phyloP scores from a whole-genome alignment of 805 yeast genomes.

The Dipodascus geniculatus region DNA sequence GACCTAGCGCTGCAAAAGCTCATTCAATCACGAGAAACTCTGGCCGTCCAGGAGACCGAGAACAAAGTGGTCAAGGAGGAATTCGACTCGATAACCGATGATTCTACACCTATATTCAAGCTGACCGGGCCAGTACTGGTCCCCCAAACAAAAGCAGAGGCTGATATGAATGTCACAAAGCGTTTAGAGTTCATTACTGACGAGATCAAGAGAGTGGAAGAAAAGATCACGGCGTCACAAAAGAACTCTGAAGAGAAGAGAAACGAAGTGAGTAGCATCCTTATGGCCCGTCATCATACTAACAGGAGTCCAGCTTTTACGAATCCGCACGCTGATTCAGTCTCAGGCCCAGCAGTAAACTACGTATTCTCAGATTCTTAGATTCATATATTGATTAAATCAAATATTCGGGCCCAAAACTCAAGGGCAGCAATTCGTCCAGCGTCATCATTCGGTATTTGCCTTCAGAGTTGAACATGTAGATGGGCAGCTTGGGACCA shows the following conservation, averaged over 20 bases:
- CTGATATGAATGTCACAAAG: constrained; percentile 71
- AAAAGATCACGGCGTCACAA: constrained; percentile 47
- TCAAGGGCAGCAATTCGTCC: constrained; percentile 60
- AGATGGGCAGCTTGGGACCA: constrained; percentile 43
- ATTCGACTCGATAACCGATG: constrained; percentile 51
- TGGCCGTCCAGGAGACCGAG: constrained; percentile 92
- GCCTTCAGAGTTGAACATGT: constrained; percentile 45
- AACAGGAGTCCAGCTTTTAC: constrained; percentile 2
- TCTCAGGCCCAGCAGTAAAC: constrained; percentile 4
- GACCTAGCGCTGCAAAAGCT: constrained; percentile 32
- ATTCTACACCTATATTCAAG: constrained; percentile 63
- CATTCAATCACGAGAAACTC: constrained; percentile 63
- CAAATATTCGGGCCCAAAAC: constrained; percentile 77
- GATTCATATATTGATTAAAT: constrained; percentile 3
- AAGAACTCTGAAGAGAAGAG: constrained; percentile 47
- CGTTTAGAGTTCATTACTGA: constrained; percentile 76
- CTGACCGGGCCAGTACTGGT: constrained; percentile 84
- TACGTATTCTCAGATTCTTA: neutral
- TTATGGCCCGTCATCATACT: neutral
- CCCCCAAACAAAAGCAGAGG: constrained; percentile 80
- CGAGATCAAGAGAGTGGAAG: constrained; percentile 73
- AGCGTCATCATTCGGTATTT: constrained; percentile 34
- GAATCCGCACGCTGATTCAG: constrained; percentile 5
- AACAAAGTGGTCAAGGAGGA: constrained; percentile 74
- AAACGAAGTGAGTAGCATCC: constrained; percentile 27